Evolutionary conservation across 495 filamentous ascomycete genomes (phyloP).

Genomic region (Lasiosphaeris hirsuta): DNA sequence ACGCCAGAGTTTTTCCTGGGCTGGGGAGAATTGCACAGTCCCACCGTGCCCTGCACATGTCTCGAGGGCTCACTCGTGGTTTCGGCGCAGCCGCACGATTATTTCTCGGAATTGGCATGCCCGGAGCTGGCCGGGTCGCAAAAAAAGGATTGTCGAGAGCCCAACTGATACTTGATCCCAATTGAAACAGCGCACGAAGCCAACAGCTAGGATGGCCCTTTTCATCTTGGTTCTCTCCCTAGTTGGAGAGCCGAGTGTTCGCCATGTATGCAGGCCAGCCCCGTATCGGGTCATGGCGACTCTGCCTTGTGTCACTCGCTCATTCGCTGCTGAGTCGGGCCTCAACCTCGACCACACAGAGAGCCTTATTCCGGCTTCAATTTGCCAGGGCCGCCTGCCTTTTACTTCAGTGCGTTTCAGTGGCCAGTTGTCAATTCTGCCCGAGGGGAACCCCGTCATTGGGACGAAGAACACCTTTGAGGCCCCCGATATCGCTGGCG

Average conservation of each 20-base stretch:
- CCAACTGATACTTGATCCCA: slow-evolving; percentile 16
- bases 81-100: background rate
- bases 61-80: background rate
- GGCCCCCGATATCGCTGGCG: slow-evolving; percentile 23
- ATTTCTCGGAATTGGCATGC: background rate
- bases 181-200: slow-evolving; percentile 13
- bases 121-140: background rate
- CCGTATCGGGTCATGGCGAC: slow-evolving; percentile 23
- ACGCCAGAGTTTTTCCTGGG: background rate
- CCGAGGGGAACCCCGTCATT: slow-evolving; percentile 6
- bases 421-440: slow-evolving; percentile 15
- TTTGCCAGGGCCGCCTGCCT: slow-evolving; percentile 9
- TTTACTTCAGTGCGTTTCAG: background rate
- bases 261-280: slow-evolving; percentile 22
- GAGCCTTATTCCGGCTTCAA: slow-evolving; percentile 1
- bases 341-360: slow-evolving; percentile 16
- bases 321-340: slow-evolving; percentile 28
- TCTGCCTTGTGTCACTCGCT: slow-evolving; percentile 34
- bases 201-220: slow-evolving; percentile 8
- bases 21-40: background rate
- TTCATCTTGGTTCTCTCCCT: slow-evolving; percentile 19
- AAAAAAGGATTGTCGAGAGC: background rate
- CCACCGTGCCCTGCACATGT: background rate
- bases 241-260: slow-evolving; percentile 19
- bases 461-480: slow-evolving; percentile 1